A percentile compares a stretch with the other conserved stretches of the same genome.
Evolutionary conservation across 2,329 filamentous ascomycete genomes (phyloP).

Genomic region (Trichophyton simii): DNA sequence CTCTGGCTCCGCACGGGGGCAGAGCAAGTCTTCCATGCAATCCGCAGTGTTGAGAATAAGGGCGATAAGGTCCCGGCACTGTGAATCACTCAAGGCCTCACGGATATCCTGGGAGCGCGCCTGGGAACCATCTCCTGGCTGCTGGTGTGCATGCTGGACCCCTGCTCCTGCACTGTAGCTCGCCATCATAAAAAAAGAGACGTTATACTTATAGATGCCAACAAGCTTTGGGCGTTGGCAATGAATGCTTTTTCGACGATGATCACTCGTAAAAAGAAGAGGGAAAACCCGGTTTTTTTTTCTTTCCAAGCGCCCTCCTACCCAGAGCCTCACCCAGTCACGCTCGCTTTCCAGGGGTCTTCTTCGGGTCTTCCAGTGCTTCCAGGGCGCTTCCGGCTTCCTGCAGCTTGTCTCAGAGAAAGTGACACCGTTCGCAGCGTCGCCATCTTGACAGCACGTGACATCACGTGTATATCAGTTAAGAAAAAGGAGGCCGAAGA

Average conservation of each 20-base stretch:
- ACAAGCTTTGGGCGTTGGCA: not conserved
- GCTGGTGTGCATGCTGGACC: not conserved
- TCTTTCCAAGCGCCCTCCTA: not conserved
- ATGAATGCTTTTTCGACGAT: not conserved
- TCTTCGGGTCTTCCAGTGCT: too few relatives aligned
- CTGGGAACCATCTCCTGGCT: not conserved
- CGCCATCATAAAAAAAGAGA: not conserved
- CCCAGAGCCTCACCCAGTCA: not conserved
- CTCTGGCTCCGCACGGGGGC: constrained; percentile 7
- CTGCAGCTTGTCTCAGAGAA: not conserved
- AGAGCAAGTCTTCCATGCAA: constrained; percentile 8
- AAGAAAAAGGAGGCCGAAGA: too few relatives aligned
- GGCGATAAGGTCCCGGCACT: constrained; percentile 7
- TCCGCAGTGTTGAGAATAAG: constrained; percentile 7
- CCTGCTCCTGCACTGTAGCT: not conserved
- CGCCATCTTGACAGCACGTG: not conserved
- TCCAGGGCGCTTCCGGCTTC: not conserved
- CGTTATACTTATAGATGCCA: not conserved
- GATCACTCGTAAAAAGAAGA: not conserved
- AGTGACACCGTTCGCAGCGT: not conserved
- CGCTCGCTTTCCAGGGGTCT: not conserved
- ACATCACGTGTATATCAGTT: not conserved
- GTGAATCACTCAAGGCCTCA: constrained; percentile 5
- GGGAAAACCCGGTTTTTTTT: not conserved
- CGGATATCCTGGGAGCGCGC: constrained; percentile 17